These are phyloP conservation scores for Flaveria trinervia DNA, from an alignment of 129 eudicot genomes.

Conservation along the genomic window DNA sequence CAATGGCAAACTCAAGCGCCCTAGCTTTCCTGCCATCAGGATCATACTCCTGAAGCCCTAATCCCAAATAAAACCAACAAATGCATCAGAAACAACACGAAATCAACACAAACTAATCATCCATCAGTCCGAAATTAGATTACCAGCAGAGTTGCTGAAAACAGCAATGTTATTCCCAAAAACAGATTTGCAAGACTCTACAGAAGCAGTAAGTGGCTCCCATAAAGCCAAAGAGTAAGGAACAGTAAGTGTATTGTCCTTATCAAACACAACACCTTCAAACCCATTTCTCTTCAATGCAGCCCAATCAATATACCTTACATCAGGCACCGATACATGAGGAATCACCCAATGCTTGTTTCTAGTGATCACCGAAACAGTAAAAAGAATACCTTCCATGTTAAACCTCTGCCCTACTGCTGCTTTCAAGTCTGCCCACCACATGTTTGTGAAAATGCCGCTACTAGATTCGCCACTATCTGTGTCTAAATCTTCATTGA, in stretches of 20 bases:
- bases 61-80: slow-evolving; percentile 11
- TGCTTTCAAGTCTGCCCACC: slow-evolving; percentile 75
- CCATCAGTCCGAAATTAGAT: slow-evolving; percentile 22
- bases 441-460: slow-evolving; percentile 52
- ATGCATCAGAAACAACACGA: not conserved
- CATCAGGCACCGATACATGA: slow-evolving; percentile 61
- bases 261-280: slow-evolving; percentile 85
- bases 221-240: slow-evolving; percentile 80
- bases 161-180: slow-evolving; percentile 83
- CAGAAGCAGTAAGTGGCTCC: slow-evolving; percentile 54
- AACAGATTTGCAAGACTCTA: slow-evolving; percentile 70
- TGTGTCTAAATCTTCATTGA: not conserved
- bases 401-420: slow-evolving; percentile 76
- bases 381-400: slow-evolving; percentile 54
- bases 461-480: slow-evolving; percentile 21
- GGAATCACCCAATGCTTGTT: slow-evolving; percentile 64
- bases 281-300: slow-evolving; percentile 68
- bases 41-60: slow-evolving; percentile 78
- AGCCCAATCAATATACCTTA: slow-evolving; percentile 78
- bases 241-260: slow-evolving; percentile 81
- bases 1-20: not conserved
- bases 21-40: slow-evolving; percentile 13
- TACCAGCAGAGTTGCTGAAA: slow-evolving; percentile 96
- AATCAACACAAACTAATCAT: slow-evolving; percentile 17
- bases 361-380: slow-evolving; percentile 51